phyloP scores from a whole-genome alignment of 2,329 filamentous ascomycete species.

The Hirsutella rhossiliensis region DNA sequence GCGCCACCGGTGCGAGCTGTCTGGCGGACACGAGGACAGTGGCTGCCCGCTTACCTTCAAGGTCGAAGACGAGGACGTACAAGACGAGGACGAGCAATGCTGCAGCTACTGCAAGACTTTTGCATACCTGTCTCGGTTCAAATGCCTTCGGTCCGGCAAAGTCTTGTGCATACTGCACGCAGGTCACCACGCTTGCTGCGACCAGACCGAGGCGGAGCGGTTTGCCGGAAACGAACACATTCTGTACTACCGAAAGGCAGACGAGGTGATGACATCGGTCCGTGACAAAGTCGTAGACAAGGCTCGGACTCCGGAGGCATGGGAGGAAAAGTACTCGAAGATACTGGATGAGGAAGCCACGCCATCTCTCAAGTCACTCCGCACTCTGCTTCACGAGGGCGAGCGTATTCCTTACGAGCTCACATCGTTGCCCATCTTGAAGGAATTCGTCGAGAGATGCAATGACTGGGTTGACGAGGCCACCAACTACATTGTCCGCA shows the following conservation, averaged over 20 bases:
- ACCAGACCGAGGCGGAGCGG: slow-evolving; percentile 52
- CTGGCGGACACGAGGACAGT: slow-evolving; percentile 31
- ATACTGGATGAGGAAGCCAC: slow-evolving; percentile 72
- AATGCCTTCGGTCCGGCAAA: slow-evolving; percentile 71
- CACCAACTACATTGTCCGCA: slow-evolving; percentile 89
- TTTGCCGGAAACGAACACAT: slow-evolving; percentile 58
- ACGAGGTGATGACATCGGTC: slow-evolving; percentile 53
- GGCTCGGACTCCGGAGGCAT: slow-evolving; percentile 71
- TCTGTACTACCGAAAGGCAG: slow-evolving; percentile 65
- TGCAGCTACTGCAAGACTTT: slow-evolving; percentile 89
- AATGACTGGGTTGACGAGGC: slow-evolving; percentile 98
- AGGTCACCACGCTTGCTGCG: slow-evolving; percentile 71
- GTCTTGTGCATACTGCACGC: slow-evolving; percentile 74
- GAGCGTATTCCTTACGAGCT: slow-evolving; percentile 92
- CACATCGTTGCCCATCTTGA: slow-evolving; percentile 67
- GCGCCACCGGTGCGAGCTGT: slow-evolving; percentile 37
- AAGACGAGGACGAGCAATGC: slow-evolving; percentile 90
- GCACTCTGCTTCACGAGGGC: slow-evolving; percentile 77
- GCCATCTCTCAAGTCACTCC: slow-evolving; percentile 76
- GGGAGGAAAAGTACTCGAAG: slow-evolving; percentile 83
- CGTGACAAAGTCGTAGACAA: slow-evolving; percentile 76
- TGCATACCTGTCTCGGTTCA: slow-evolving; percentile 81
- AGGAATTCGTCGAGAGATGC: slow-evolving; percentile 86
- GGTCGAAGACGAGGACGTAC: slow-evolving; percentile 60
- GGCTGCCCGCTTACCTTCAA: slow-evolving; percentile 48